phyloP scores from a whole-genome alignment of 2,329 filamentous ascomycete genomes.

The Botryotinia globosa region DNA sequence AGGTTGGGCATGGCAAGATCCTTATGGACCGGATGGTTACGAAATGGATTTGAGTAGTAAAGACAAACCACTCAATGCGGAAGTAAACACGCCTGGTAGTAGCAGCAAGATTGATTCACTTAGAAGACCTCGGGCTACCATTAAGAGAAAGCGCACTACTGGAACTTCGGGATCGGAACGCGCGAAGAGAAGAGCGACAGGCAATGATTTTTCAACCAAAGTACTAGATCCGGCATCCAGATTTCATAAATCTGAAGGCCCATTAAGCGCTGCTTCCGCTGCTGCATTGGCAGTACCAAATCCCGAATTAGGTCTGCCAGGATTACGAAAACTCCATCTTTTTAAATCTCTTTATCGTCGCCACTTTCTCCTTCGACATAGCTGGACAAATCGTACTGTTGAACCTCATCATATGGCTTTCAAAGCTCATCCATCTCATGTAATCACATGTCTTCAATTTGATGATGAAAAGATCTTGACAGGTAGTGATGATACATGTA shows the following conservation, averaged over 20 bases:
- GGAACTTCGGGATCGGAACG: constrained; percentile 30
- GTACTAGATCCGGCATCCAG: constrained; percentile 29
- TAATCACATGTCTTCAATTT: constrained; percentile 96
- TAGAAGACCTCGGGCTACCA: constrained; percentile 32
- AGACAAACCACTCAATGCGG: constrained; percentile 49
- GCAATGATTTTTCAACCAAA: constrained; percentile 34
- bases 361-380: constrained; percentile 84
- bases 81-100: constrained; percentile 38
- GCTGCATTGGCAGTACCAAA: constrained; percentile 81
- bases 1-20: constrained; percentile 98
- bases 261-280: constrained; percentile 79
- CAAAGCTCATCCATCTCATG: constrained; percentile 91
- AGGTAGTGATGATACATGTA: constrained; percentile 94
- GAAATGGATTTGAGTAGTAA: constrained; percentile 74
- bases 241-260: constrained; percentile 64
- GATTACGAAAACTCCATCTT: constrained; percentile 79
- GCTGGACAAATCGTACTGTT: constrained; percentile 84
- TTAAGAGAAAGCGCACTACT: constrained; percentile 38
- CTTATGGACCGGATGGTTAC: constrained; percentile 67
- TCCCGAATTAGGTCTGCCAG: constrained; percentile 74
- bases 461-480: constrained; percentile 98
- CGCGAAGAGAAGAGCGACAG: constrained; percentile 36
- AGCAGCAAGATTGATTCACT: constrained; percentile 22
- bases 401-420: constrained; percentile 92
- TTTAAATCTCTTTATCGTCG: constrained; percentile 96